phyloP scores from a whole-genome alignment of 2,329 filamentous ascomycete genomes.

The Capronia coronata region DNA sequence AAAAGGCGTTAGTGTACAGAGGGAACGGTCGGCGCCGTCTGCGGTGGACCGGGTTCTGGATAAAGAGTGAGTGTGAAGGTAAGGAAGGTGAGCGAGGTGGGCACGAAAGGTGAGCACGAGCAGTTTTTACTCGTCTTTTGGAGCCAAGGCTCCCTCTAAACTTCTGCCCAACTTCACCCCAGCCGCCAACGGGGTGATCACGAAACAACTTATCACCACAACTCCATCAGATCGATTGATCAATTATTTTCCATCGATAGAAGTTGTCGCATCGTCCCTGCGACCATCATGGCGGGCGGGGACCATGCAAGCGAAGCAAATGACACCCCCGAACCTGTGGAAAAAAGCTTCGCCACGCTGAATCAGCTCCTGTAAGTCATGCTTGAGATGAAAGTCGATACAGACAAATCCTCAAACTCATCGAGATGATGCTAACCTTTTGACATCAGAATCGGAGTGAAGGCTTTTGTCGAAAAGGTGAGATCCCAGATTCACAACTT shows the following conservation, averaged over 20 bases:
- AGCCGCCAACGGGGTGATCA: not conserved
- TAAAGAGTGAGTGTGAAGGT: not conserved
- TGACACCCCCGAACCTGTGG: constrained; percentile 53
- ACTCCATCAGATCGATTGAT: constrained; percentile 7
- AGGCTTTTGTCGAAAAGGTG: constrained; percentile 64
- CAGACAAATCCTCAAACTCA: constrained; percentile 1
- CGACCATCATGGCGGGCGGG: constrained; percentile 47
- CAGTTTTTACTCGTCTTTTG: too few relatives aligned
- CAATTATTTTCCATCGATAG: constrained; percentile 12
- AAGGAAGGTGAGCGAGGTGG: not conserved
- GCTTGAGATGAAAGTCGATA: not conserved
- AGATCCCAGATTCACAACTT: constrained; percentile 9
- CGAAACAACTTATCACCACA: not conserved
- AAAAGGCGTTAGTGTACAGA: not conserved
- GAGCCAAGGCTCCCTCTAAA: not conserved
- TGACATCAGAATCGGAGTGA: constrained; percentile 54
- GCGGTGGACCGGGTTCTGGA: not conserved
- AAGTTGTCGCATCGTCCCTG: constrained; percentile 10
- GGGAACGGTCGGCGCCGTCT: not conserved
- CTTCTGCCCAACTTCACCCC: constrained; percentile 2
- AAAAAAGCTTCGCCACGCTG: constrained; percentile 77
- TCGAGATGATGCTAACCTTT: constrained; percentile 16
- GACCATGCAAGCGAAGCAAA: constrained; percentile 49
- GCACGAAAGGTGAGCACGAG: not conserved
- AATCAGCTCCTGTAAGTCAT: constrained; percentile 67